Percentiles rank a stretch among this genome's conserved stretches.
Evolutionary conservation across 768 basidiomycete genomes (phyloP).

Genomic region (Leucocoprinus sp.): DNA sequence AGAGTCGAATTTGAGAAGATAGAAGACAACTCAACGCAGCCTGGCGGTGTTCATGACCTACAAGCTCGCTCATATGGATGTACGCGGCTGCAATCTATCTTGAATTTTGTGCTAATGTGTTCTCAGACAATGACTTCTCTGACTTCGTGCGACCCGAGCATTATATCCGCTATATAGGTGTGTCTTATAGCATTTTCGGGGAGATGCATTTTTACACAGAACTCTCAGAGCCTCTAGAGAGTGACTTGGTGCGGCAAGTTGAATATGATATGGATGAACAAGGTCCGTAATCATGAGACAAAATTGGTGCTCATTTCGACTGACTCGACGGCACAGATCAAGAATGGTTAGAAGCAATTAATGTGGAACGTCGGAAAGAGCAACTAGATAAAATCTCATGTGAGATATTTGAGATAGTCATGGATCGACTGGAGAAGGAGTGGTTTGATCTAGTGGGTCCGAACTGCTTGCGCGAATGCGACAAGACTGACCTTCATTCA

Average conservation of each 20-base stretch:
- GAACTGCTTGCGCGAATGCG: background rate
- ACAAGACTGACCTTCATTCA: constrained; percentile 1
- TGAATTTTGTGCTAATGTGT: background rate
- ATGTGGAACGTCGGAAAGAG: constrained; percentile 73
- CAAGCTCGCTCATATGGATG: constrained; percentile 69
- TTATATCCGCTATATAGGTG: constrained; percentile 89
- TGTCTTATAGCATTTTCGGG: constrained; percentile 14
- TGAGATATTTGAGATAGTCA: constrained; percentile 90
- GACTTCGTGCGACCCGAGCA: constrained; percentile 73
- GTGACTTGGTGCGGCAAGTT: constrained; percentile 85
- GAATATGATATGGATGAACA: constrained; percentile 99
- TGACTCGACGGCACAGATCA: constrained; percentile 47
- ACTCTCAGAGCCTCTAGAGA: constrained; percentile 76
- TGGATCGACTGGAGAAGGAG: constrained; percentile 98
- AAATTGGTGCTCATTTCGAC: background rate
- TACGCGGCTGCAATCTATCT: constrained; percentile 28
- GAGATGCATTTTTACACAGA: constrained; percentile 1
- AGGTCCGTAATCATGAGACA: constrained; percentile 39
- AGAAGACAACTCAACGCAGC: constrained; percentile 50
- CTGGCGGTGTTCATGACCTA: constrained; percentile 54
- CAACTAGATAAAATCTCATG: constrained; percentile 63
- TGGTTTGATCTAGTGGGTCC: constrained; percentile 87
- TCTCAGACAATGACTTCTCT: constrained; percentile 48
- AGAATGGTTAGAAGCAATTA: constrained; percentile 88
- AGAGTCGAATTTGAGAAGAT: constrained; percentile 63